Base-by-base conservation (phyloP, 768 basidiomycete species). In the Obba rivulosa region DNA sequence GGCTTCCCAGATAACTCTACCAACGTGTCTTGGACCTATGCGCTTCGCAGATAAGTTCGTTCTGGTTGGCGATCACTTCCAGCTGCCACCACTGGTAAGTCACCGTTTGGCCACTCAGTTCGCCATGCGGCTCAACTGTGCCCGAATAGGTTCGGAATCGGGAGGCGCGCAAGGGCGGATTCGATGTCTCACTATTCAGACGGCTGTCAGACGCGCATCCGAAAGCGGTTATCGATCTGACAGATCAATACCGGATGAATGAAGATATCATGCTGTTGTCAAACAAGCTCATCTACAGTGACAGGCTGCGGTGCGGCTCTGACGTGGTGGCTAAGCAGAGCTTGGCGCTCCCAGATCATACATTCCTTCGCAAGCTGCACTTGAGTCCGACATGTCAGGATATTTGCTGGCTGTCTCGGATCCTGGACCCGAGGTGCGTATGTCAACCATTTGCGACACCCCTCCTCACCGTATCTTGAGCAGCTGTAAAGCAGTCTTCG, bases 31-130 rank as follows among this genome's bases (percentile, higher is more conserved):
- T 1, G 96, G 96, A 4, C 96, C 96, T 0, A 70, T 98, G 3
- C 82, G 93, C 1, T 90, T 85, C 58, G 92, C 94, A 2, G 79
- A 92, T 43, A 90, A 77, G 36, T 99, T 97, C 55, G 80, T 98
- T 4, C 83, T 98, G 11, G 95, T 98, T 16, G 96, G 96, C 7
- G 96, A 98, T 62, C 96, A 99, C 67, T 92, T 87, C 69, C 96
- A 99, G 59, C 80, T 99, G 2, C 95, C 95, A 9, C 96, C 96
- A 0, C 76, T 98, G 35, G 95, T 95, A 57, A 49, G 77, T 17
- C 2, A 25, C 45, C 22, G 5, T 16, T 7, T 34, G 36, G 25
- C 36, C 1, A 17, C 37, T 20, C n/a, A 13, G 13, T 31, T 7
- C 5, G 28, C 5, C 28, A 13, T 31, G 17, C 11, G 20, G 28